Percentiles rank a stretch among this genome's conserved stretches.
phyloP scores from a whole-genome alignment of 2,329 filamentous ascomycete genomes.

The Ophiognomonia clavigignenti-juglandacearum region DNA sequence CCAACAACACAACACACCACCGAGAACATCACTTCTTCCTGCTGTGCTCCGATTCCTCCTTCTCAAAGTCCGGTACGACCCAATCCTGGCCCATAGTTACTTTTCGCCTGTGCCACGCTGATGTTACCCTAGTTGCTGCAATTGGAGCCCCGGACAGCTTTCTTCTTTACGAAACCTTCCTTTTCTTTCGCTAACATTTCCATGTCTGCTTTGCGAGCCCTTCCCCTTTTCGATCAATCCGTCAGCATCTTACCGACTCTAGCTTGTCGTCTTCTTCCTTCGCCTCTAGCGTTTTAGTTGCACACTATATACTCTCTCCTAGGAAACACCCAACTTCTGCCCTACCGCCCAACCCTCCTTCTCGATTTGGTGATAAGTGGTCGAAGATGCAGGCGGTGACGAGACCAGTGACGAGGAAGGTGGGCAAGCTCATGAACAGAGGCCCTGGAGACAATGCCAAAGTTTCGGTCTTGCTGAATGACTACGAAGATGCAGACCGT shows the following conservation, averaged over 20 bases:
- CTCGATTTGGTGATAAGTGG: neutral
- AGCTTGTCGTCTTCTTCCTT: neutral
- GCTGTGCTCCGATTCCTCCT: neutral
- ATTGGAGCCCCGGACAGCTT: neutral
- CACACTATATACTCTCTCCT: neutral
- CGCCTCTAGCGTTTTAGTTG: neutral
- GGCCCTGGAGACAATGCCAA: constrained; percentile 71
- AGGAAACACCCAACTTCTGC: neutral
- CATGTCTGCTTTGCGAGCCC: neutral
- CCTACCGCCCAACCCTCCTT: neutral
- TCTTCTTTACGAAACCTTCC: neutral
- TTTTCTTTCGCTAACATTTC: constrained; percentile 4
- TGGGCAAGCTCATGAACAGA: constrained; percentile 65
- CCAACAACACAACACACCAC: neutral
- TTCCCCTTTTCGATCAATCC: neutral
- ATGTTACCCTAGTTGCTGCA: constrained; percentile 2
- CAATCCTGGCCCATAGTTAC: neutral
- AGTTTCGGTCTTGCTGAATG: constrained; percentile 67
- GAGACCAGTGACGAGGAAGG: constrained; percentile 67
- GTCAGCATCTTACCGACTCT: too few relatives aligned
- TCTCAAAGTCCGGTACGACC: neutral
- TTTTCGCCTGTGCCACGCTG: neutral
- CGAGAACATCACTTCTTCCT: too few relatives aligned
- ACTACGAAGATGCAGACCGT: constrained; percentile 76
- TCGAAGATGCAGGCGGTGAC: constrained; percentile 65